Evolutionary conservation across 257 asterid genomes (phyloP).

Genomic region (Osmanthus fragrans): DNA sequence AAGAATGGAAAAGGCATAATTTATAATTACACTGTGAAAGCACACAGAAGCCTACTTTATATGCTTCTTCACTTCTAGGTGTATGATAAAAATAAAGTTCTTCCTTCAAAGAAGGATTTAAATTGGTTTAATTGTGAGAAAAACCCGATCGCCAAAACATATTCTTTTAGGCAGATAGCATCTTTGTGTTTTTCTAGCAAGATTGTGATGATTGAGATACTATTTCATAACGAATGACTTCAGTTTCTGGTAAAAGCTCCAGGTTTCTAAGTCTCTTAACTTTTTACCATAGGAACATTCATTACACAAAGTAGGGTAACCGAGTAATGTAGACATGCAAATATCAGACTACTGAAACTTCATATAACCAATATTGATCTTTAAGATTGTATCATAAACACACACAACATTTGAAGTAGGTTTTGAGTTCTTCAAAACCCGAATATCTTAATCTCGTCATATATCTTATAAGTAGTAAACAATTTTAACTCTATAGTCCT

Average conservation of each 20-base stretch:
- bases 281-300: background rate
- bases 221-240: background rate
- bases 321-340: background rate
- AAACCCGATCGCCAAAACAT: background rate
- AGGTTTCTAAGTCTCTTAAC: background rate
- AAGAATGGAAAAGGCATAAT: too few species aligned
- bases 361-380: background rate
- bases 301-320: background rate
- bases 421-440: background rate
- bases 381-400: background rate
- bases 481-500: background rate
- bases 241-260: background rate
- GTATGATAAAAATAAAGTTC: background rate
- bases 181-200: background rate
- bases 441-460: background rate
- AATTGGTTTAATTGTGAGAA: background rate
- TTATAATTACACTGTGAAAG: background rate
- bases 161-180: background rate
- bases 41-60: background rate
- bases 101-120: background rate
- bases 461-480: background rate
- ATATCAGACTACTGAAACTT: background rate
- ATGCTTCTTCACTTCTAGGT: background rate
- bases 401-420: background rate
- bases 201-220: background rate